Percentiles rank a stretch among this genome's conserved stretches.
phyloP scores from a whole-genome alignment of 2,329 filamentous ascomycete species.

The Epichloe baconii region DNA sequence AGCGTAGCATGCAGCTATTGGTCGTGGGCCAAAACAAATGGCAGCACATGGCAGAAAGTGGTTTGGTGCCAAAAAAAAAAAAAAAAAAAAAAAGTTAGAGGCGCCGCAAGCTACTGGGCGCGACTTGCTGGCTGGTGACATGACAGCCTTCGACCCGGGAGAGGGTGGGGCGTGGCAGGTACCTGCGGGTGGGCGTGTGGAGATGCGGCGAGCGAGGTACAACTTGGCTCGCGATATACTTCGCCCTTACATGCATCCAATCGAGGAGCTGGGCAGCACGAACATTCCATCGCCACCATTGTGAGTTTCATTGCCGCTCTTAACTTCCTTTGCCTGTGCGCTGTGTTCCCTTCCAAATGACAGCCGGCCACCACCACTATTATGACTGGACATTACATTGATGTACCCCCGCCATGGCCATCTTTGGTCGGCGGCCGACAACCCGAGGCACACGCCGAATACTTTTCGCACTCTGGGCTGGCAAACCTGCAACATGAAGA shows the following conservation, averaged over 20 bases:
- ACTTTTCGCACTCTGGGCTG: too few species aligned
- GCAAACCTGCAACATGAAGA: too few species aligned
- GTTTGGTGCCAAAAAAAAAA: not conserved
- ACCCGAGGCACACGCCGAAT: too few species aligned
- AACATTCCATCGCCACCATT: not conserved
- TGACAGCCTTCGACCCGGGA: not conserved
- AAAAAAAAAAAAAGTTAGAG: not conserved
- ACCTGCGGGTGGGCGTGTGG: not conserved
- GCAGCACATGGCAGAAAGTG: constrained; percentile 6
- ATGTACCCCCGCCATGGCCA: too few species aligned
- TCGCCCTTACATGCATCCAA: not conserved
- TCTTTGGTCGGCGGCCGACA: too few species aligned
- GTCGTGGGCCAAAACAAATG: constrained; percentile 18
- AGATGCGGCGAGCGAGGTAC: not conserved
- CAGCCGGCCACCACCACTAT: too few species aligned
- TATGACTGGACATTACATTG: too few species aligned
- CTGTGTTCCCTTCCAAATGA: too few species aligned
- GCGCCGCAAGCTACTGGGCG: not conserved
- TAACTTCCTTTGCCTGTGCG: too few species aligned
- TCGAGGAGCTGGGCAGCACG: not conserved
- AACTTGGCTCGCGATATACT: too few species aligned
- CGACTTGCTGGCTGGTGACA: not conserved
- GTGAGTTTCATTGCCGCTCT: not conserved
- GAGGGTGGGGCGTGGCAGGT: not conserved
- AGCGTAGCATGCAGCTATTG: constrained; percentile 15